A percentile compares a stretch with the other conserved stretches of the same genome.
These are phyloP conservation scores for Saccharomycopsis selenospora DNA, from an alignment of 805 yeast genomes.

Conservation along the genomic window DNA sequence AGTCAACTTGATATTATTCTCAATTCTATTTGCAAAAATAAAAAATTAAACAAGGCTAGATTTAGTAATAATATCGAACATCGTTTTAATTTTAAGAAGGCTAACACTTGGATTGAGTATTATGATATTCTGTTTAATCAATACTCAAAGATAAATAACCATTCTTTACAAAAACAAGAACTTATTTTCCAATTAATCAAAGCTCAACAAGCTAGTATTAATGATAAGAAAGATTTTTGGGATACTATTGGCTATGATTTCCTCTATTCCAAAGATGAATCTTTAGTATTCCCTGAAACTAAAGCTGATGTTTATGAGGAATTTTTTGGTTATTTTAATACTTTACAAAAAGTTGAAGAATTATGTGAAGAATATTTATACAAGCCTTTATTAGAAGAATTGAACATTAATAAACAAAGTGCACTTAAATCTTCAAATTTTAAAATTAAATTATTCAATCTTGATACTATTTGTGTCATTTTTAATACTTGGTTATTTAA, in stretches of 20 bases:
- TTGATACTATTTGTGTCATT: conserved; percentile 19
- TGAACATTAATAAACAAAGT: conserved; percentile 9
- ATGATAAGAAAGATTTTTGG: conserved; percentile 20
- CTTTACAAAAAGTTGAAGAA: conserved; percentile 18
- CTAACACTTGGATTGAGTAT: conserved; percentile 19
- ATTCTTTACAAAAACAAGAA: conserved; percentile 19
- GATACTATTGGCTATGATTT: conserved; percentile 21
- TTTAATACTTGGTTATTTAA: conserved; percentile 20
- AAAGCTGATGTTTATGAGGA: conserved; percentile 21
- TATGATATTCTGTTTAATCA: conserved; percentile 5
- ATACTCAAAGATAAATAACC: conserved; percentile 9
- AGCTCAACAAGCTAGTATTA: conserved; percentile 14
- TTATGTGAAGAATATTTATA: conserved; percentile 17
- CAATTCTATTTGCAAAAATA: conserved; percentile 11
- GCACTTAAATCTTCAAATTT: neutral
- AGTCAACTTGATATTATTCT: conserved; percentile 10
- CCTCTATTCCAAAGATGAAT: conserved; percentile 14
- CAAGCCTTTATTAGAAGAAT: conserved; percentile 14
- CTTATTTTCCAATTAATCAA: conserved; percentile 17
- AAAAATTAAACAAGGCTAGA: conserved; percentile 9
- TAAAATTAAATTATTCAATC: conserved; percentile 9
- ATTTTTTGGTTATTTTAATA: conserved; percentile 21
- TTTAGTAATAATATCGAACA: conserved; percentile 9
- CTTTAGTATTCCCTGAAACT: conserved; percentile 20
- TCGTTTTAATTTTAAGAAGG: conserved; percentile 7